A percentile compares a stretch with the other conserved stretches of the same genome.
Evolutionary conservation across 164 flowering plant genomes (phyloP).

Genomic region (Chimonanthus praecox): DNA sequence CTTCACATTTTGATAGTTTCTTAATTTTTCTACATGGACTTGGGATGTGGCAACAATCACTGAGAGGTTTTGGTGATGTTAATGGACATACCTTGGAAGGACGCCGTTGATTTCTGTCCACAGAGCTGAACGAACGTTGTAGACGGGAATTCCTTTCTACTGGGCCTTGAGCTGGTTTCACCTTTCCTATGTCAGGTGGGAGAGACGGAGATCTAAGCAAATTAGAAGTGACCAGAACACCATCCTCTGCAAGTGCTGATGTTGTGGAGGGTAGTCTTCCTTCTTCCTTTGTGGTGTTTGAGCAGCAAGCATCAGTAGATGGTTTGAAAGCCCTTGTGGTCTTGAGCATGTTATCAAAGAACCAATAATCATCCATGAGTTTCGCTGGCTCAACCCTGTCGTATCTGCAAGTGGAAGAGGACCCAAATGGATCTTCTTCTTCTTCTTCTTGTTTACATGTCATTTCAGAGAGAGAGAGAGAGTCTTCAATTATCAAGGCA

Average conservation of each 20-base stretch:
- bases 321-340: constrained; percentile 23
- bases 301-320: constrained; percentile 29
- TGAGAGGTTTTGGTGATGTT: background rate
- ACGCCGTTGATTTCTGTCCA: background rate
- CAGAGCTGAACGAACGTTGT: constrained; percentile 32
- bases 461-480: constrained; percentile 2
- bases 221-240: constrained; percentile 1
- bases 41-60: background rate
- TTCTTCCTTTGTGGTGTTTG: constrained; percentile 8
- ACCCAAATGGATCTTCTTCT: constrained; percentile 10
- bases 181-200: constrained; percentile 31
- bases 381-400: constrained; percentile 25
- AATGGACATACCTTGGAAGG: background rate
- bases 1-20: no score
- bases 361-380: constrained; percentile 61
- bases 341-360: constrained; percentile 40
- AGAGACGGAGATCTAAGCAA: constrained; percentile 39
- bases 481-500: background rate
- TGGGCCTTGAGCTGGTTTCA: constrained; percentile 8
- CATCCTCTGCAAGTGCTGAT: constrained; percentile 3
- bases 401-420: constrained; percentile 6
- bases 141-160: constrained; percentile 24
- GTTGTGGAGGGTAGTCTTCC: background rate
- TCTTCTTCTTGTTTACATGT: background rate
- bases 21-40: no score